phyloP scores from a whole-genome alignment of 805 yeast species.

The Nakazawaea populi region DNA sequence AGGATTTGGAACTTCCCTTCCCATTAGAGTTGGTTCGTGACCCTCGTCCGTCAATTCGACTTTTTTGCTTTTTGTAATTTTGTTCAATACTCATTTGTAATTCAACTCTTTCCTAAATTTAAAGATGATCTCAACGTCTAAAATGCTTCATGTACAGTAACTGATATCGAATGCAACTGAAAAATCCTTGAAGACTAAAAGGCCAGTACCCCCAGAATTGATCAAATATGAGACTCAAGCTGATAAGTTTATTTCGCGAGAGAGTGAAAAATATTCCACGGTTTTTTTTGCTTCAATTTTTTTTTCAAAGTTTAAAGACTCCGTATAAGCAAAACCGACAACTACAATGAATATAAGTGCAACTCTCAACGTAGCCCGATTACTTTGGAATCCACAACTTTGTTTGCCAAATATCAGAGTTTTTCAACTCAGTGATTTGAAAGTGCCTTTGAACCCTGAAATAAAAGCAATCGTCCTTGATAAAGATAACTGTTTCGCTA shows the following conservation, averaged over 20 bases:
- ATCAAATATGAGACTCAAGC: no score
- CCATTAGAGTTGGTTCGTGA: background rate
- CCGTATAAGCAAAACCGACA: background rate
- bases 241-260: no score
- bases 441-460: conserved; percentile 12
- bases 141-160: background rate
- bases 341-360: conserved; percentile 77
- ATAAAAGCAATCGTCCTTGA: conserved; percentile 82
- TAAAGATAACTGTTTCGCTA: conserved; percentile 93
- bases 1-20: background rate
- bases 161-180: no score
- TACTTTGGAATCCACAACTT: conserved; percentile 58
- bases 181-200: no score
- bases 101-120: background rate
- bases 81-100: background rate
- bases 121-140: background rate
- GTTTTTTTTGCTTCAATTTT: conserved; percentile 7
- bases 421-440: conserved; percentile 34
- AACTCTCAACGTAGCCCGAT: conserved; percentile 57
- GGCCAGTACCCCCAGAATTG: no score
- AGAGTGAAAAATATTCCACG: background rate
- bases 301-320: background rate
- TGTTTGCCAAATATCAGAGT: conserved; percentile 66
- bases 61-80: background rate
- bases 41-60: conserved; percentile 6